A percentile compares a stretch with the other conserved stretches of the same genome.
These are phyloP conservation scores for Symbiodinium natans DNA, from an alignment of 73 alveolate genomes.

Conservation along the genomic window DNA sequence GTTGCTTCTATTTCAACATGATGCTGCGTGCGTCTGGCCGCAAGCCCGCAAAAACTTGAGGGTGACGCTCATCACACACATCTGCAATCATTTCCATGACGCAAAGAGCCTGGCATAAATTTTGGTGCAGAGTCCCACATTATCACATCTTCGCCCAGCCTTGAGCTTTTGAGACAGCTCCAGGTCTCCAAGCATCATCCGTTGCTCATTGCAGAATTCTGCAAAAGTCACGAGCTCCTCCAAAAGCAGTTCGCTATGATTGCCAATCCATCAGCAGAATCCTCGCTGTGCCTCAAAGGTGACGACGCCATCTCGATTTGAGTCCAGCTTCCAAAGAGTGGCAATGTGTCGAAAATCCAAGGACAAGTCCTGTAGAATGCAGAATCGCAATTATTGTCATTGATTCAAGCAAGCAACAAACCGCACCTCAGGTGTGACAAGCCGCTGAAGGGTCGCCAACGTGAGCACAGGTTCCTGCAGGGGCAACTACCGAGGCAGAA, in stretches of 20 bases:
- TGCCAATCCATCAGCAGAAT: neutral
- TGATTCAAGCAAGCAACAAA: neutral
- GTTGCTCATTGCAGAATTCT: constrained; percentile 69
- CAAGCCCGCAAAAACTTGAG: neutral
- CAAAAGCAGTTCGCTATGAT: neutral
- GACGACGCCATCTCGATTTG: constrained; percentile 64
- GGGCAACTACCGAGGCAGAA: too few relatives aligned
- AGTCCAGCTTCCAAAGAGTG: constrained; percentile 76
- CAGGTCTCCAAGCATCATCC: constrained; percentile 57
- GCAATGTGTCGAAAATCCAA: constrained; percentile 83
- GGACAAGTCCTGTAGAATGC: constrained; percentile 11
- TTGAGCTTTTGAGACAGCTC: constrained; percentile 78
- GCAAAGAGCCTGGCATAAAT: neutral
- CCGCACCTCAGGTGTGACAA: constrained; percentile 48
- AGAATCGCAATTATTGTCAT: neutral
- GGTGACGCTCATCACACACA: neutral
- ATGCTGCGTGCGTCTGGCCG: neutral
- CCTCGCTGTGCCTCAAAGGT: constrained; percentile 21
- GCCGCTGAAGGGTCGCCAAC: constrained; percentile 28
- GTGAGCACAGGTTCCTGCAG: constrained; percentile 78
- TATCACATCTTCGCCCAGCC: neutral
- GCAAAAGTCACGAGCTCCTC: constrained; percentile 76
- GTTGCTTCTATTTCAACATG: too few relatives aligned
- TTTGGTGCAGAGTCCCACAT: too few relatives aligned
- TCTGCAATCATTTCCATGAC: constrained; percentile 20